Percentiles rank a stretch among this genome's conserved stretches.
Conservation (phyloP, 495 filamentous ascomycete species). For the Monascus purpureus region DNA sequence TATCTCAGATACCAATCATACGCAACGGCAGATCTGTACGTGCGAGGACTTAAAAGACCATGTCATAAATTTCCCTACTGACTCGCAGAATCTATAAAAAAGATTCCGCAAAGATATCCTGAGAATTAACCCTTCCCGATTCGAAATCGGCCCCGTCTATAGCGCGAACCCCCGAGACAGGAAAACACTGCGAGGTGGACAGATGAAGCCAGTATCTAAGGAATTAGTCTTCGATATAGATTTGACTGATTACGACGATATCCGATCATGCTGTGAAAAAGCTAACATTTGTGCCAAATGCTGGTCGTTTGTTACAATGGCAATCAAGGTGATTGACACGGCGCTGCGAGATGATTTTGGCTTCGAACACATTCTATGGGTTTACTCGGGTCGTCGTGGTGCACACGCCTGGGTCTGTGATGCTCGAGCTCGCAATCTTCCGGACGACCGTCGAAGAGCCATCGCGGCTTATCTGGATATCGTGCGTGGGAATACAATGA, state of each 20-base stretch:
- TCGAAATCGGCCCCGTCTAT: constrained; percentile 96
- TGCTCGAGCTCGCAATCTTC: constrained; percentile 63
- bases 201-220: constrained; percentile 68
- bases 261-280: constrained; percentile 86
- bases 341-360: constrained; percentile 87
- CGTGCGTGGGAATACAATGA: constrained; percentile 65
- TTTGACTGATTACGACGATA: constrained; percentile 95
- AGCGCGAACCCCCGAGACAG: constrained; percentile 85
- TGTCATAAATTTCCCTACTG: too few species aligned
- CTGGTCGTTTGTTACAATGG: constrained; percentile 95
- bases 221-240: constrained; percentile 99
- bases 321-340: constrained; percentile 81
- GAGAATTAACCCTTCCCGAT: constrained; percentile 73
- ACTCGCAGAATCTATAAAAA: too few species aligned
- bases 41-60: constrained; percentile 6
- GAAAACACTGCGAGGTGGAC: constrained; percentile 53
- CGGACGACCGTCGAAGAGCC: constrained; percentile 69
- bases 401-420: constrained; percentile 99
- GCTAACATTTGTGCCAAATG: constrained; percentile 90
- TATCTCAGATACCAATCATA: constrained; percentile 92
- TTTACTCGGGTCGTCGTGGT: constrained; percentile 92
- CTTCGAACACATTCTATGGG: constrained; percentile 93
- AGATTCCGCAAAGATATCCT: constrained; percentile 88
- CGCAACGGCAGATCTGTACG: constrained; percentile 67
- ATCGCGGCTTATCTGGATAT: constrained; percentile 82